phyloP scores from a whole-genome alignment of 2,329 filamentous ascomycete species.

The Pseudogymnoascus sp. region DNA sequence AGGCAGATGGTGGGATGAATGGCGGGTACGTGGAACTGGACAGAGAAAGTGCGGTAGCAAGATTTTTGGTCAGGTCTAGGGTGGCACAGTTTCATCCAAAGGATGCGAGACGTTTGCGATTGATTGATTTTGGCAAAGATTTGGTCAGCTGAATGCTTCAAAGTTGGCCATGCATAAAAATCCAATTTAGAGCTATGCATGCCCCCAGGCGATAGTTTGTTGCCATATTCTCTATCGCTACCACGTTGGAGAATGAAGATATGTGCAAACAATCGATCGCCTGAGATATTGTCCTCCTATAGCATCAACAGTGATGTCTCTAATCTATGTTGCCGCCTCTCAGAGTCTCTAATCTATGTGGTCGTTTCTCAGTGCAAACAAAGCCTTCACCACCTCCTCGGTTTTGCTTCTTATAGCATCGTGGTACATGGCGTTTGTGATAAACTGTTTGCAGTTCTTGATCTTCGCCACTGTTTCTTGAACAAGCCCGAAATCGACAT shows the following conservation, averaged over 20 bases:
- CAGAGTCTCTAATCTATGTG: constrained; percentile 41
- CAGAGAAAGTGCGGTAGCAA: constrained; percentile 54
- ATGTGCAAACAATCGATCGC: background rate
- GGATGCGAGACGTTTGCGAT: constrained; percentile 50
- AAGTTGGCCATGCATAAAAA: background rate
- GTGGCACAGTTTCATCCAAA: constrained; percentile 60
- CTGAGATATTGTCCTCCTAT: background rate
- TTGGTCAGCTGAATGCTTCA: constrained; percentile 42
- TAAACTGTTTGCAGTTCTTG: constrained; percentile 68
- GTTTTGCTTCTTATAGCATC: constrained; percentile 67
- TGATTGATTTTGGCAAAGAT: constrained; percentile 59
- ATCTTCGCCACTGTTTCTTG: constrained; percentile 68
- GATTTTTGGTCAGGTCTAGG: constrained; percentile 58
- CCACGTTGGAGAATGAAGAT: background rate
- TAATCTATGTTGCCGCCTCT: too few species aligned
- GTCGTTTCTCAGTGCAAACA: constrained; percentile 72
- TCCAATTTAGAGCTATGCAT: background rate
- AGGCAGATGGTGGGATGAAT: constrained; percentile 47
- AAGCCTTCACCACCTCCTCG: constrained; percentile 67
- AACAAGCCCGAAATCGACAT: constrained; percentile 72
- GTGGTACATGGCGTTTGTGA: constrained; percentile 85
- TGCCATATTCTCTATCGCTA: background rate
- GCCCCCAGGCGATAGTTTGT: background rate
- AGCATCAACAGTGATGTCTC: background rate
- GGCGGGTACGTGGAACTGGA: constrained; percentile 52